Base-by-base conservation (phyloP, 495 filamentous ascomycete genomes). In the Annulohypoxylon stygium region DNA sequence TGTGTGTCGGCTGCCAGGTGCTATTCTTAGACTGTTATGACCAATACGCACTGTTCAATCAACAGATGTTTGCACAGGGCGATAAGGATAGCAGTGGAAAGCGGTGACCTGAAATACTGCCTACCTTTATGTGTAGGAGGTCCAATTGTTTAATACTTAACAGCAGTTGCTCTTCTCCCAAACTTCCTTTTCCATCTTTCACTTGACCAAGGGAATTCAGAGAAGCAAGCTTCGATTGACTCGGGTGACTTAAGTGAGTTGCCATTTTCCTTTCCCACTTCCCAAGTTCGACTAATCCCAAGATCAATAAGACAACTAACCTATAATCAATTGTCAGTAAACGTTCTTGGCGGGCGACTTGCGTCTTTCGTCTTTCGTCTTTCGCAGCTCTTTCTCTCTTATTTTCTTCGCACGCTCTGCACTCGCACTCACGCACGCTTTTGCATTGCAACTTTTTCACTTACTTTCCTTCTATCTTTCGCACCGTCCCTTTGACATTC, bases 101-200 rank as follows among this genome's bases (percentile, higher is more conserved):
- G 8, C 20, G 20, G 47, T 20, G 18, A 9, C 7, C 4, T 14
- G 12, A 30, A 36, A 25, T 12, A 53, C 26, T 26, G 55, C 69
- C 73, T 79, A 77, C 83, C 82, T 85, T 79, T 53, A 81, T 68
- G 62, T 85, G 83, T 25, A 84, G 71, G 61, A 82, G 65, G 41
- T 82, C 81, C 54, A 85, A 61, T 43, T 77, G 76, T 62, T 80
- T 70, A 57, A 83, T 75, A 55, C 67, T 76, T 50, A 78, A 75
- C 16, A 81, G 74, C 43, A 84, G 73, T 41, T 75, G 72, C 53
- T 81, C 64, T 67, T 84, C 81, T 11, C 83, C 77, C 72, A 69
- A 36, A 18, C 7, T 41, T 33, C n/a, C 55, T 26, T 23, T 23
- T 48, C 25, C 30, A 30, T 67, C 50, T 14, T 73, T 73, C 11